Base-by-base conservation (phyloP, 805 yeast genomes). In the Wickerhamomyces chambardii region DNA sequence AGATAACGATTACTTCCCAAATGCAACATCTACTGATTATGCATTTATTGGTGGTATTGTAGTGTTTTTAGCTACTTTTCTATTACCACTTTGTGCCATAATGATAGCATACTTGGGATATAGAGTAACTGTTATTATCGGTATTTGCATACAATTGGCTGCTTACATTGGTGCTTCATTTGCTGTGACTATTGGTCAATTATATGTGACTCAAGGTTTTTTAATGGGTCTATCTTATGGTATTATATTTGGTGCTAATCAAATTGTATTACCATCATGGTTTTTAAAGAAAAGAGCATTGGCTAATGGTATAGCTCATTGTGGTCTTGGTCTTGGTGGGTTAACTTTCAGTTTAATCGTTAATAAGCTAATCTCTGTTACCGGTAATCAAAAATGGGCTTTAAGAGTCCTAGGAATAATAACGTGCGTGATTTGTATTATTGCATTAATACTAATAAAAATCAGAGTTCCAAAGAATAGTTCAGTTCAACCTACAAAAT, bases 321-420 rank as follows among this genome's bases (percentile, higher is more conserved):
- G 66, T 17, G 80, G 79, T 10, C 62, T 75, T 4, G 79, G 78
- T 29, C 44, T 70, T 2, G 75, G 78, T 24, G 79, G 78, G 38
- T 60, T 70, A 9, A 46, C 59, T 0, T 64, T 60, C 36, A 56
- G 72, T 6, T 46, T 70, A 34, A 56, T 70, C 0, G 55, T 59
- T 10, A 61, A 68, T 36, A 60, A 61, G 14, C 51, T 73, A 38
- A 64, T 73, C 12, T 46, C 55, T 5, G 55, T 50, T 12, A 56
- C 64, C 8, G 68, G 71, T 2, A 50, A 64, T 36, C 68, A 69
- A 28, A 55, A 49, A 35, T 66, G 71, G 74, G 70, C 75, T 4
- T 50, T 70, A 12, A 51, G 76, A 36, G 56, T 64, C 51, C 39
- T 66, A 33, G 73, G 64, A 0, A 62, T 71, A 17, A 50, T 59